phyloP scores from a whole-genome alignment of 2,329 filamentous ascomycete genomes.

The Colletotrichum lentis region DNA sequence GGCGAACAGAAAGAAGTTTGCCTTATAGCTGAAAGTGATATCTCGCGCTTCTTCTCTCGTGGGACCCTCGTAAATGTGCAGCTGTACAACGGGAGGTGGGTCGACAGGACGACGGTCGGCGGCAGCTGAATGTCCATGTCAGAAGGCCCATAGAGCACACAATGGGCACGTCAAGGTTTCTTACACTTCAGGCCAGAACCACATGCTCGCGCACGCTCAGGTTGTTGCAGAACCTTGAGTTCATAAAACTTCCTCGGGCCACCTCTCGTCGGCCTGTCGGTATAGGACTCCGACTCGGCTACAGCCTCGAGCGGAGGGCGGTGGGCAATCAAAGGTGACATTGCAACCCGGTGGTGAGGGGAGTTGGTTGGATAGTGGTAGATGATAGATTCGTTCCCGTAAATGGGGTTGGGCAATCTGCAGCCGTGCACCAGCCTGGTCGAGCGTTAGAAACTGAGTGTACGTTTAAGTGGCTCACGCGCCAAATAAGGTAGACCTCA shows the following conservation, averaged over 20 bases:
- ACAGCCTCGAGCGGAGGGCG: slow-evolving; percentile 1
- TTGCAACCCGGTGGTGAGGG: neutral
- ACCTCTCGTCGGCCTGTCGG: slow-evolving; percentile 65
- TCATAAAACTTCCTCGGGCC: slow-evolving; percentile 82
- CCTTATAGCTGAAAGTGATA: slow-evolving; percentile 90
- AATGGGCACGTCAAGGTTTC: slow-evolving; percentile 44
- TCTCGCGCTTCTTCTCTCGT: slow-evolving; percentile 69
- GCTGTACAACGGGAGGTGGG: slow-evolving; percentile 90
- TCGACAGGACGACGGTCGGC: slow-evolving; percentile 92
- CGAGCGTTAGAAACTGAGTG: slow-evolving; percentile 8
- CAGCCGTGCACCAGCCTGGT: slow-evolving; percentile 13
- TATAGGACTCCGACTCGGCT: slow-evolving; percentile 7
- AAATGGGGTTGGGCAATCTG: neutral
- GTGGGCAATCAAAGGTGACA: neutral
- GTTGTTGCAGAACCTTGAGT: slow-evolving; percentile 89
- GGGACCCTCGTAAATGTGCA: slow-evolving; percentile 81
- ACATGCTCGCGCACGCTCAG: slow-evolving; percentile 91
- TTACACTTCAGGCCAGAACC: slow-evolving; percentile 94
- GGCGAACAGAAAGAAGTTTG: slow-evolving; percentile 96
- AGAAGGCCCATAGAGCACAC: slow-evolving; percentile 39
- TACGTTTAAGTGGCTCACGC: neutral
- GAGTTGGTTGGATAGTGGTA: neutral
- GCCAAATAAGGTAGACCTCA: neutral
- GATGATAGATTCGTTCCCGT: neutral
- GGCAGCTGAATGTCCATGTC: slow-evolving; percentile 63